Conservation (phyloP, 1,284 basidiomycete species). For the Sanguinoderma infundibulare region DNA sequence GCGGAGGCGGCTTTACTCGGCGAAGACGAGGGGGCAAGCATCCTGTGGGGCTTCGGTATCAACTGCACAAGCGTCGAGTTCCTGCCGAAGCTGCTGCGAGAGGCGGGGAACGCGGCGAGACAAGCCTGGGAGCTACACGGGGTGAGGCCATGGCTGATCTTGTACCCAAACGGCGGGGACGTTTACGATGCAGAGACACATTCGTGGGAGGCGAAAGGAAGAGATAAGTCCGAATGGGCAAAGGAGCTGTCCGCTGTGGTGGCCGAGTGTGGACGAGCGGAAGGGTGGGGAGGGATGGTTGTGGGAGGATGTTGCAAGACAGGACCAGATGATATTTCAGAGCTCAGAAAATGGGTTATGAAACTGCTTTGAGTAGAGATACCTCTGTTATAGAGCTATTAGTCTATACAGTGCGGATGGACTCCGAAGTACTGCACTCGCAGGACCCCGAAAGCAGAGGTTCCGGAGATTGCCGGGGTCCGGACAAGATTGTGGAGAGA, state of each 20-base stretch:
- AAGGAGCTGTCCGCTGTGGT: constrained; percentile 40
- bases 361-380: neutral
- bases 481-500: constrained; percentile 18
- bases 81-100: constrained; percentile 40
- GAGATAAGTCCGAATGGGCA: constrained; percentile 47
- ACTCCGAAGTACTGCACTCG: neutral
- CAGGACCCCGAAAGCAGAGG: constrained; percentile 17
- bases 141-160: constrained; percentile 55
- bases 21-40: constrained; percentile 19
- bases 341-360: constrained; percentile 18
- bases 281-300: constrained; percentile 57
- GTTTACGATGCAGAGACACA: constrained; percentile 54
- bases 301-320: constrained; percentile 84
- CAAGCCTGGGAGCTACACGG: constrained; percentile 4
- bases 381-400: neutral
- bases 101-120: constrained; percentile 29
- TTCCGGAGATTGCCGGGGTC: constrained; percentile 25
- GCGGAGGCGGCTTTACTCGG: constrained; percentile 37
- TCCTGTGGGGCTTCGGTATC: constrained; percentile 63
- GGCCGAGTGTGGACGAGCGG: constrained; percentile 17
- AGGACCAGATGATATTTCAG: constrained; percentile 65
- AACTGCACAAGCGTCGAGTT: constrained; percentile 67
- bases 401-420: neutral
- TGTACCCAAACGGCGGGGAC: constrained; percentile 78
- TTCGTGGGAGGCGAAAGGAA: constrained; percentile 42